Evolutionary conservation across 192 early-diverging fungal species (phyloP), one percentile per base, ranked within the genome.

Genomic region (Dimargaris verticillata): DNA sequence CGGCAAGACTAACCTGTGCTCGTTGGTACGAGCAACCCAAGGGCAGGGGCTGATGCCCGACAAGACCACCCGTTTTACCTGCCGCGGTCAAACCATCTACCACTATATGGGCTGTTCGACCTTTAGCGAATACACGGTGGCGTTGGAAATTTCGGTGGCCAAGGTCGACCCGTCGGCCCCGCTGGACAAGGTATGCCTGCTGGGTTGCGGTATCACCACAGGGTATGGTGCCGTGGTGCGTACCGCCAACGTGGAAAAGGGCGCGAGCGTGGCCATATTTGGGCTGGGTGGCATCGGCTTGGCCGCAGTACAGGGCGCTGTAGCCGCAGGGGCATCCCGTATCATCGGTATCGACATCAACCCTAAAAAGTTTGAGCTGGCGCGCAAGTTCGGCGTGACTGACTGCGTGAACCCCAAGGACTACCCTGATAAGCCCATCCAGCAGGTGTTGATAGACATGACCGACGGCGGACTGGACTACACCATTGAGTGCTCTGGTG

Each of bases 71-170:
- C 82, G 95, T 43, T 98, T 98, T 70, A 82, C 88, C 41, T 90
- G 89, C 83, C 86, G 86, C 46, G 93, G 91, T 28, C 73, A 95
- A 74, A 65, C 63, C 4, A 84, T 95, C 53, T 92, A 82, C 74
- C 95, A 98, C 70, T 98, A 92, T 73, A 98, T 98, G 95, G 88
- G 88, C 17, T 84, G 81, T 48, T 93, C 90, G 17, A 97, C 94
- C 3, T 97, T 97, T 68, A 83, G 83, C 63, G 89, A 97, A 73
- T 97, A 97, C 82, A 91, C 91, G 28, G 94, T 97, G 18, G 86
- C 83, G 28, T 72, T 78, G 54, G 95, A 93, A 68, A 90, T 98
- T 60, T 91, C 92, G 5, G 72, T 92, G 53, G 95, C 91, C 51
- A 94, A 93, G 65, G 80, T 98, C 6, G 77, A 85, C 62, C 70